Percentiles rank a stretch among this genome's conserved stretches.
phyloP scores from a whole-genome alignment of 768 basidiomycete genomes.

The Pisolithus albus region DNA sequence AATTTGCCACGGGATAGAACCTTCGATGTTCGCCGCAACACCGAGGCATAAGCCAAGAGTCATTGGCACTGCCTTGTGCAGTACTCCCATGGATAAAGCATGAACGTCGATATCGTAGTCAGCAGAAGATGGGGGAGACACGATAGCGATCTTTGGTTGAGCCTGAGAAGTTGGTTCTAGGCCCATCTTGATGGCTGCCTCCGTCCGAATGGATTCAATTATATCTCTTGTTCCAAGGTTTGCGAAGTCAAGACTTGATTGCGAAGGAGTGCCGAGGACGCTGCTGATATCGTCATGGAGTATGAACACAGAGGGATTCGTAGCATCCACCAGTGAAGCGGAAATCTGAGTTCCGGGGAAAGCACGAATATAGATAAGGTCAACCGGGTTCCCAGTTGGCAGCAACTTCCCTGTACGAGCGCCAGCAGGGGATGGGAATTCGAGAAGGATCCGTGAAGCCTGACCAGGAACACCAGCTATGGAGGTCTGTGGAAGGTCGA shows the following conservation, averaged over 20 bases:
- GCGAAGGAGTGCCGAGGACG: constrained; percentile 28
- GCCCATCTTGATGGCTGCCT: constrained; percentile 54
- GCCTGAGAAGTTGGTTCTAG: constrained; percentile 56
- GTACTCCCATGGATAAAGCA: constrained; percentile 64
- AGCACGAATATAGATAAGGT: constrained; percentile 34
- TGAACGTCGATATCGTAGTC: constrained; percentile 39
- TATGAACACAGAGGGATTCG: constrained; percentile 70
- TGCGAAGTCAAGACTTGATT: constrained; percentile 2
- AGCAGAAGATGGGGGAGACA: constrained; percentile 32
- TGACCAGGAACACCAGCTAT: constrained; percentile 67
- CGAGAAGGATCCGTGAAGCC: constrained; percentile 57
- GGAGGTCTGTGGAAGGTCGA: constrained; percentile 42
- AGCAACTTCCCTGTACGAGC: constrained; percentile 67
- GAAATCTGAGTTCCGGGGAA: constrained; percentile 20
- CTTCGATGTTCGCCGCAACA: constrained; percentile 50
- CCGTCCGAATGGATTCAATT: constrained; percentile 49
- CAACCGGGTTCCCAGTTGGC: constrained; percentile 48
- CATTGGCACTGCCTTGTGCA: constrained; percentile 68
- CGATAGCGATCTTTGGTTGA: constrained; percentile 64
- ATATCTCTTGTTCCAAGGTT: constrained; percentile 16
- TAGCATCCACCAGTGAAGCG: constrained; percentile 62
- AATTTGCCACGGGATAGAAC: constrained; percentile 49
- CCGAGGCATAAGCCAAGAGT: constrained; percentile 66
- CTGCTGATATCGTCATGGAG: constrained; percentile 34
- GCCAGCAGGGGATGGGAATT: constrained; percentile 61